Evolutionary conservation across 768 basidiomycete species (phyloP).

Genomic region (Lentinula sp.): DNA sequence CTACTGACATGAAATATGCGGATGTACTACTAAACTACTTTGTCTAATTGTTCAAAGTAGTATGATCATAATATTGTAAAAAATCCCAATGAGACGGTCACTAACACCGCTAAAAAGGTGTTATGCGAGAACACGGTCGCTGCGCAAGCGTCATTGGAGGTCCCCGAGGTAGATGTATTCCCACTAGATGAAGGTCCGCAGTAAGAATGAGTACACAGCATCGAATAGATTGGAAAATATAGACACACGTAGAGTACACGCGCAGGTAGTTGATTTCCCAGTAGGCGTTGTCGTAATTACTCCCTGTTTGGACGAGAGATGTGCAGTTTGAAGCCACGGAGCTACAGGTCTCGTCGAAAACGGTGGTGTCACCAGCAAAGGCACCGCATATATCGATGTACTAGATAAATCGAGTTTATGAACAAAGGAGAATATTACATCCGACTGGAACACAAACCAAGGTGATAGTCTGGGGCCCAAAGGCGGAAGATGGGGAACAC

Average conservation of each 20-base stretch:
- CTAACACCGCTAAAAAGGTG: background rate
- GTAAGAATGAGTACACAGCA: background rate
- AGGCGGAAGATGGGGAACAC: background rate
- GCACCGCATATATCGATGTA: slow-evolving; percentile 3
- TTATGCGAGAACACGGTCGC: background rate
- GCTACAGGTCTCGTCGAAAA: background rate
- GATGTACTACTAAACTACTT: background rate
- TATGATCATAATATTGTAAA: background rate
- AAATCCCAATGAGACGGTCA: background rate
- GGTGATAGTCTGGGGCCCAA: background rate
- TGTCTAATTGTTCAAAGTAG: background rate
- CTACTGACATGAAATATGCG: background rate
- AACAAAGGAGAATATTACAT: background rate
- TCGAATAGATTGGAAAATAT: background rate
- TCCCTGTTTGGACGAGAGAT: slow-evolving; percentile 19
- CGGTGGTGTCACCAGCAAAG: background rate
- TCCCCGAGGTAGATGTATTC: background rate
- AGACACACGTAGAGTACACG: slow-evolving; percentile 17
- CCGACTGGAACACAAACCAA: background rate
- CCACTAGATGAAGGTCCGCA: background rate
- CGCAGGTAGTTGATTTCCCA: slow-evolving; percentile 37
- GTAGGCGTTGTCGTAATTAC: slow-evolving; percentile 28
- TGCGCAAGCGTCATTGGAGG: background rate
- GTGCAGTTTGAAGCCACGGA: slow-evolving; percentile 17
- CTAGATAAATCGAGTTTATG: background rate